Evolutionary conservation across 2,329 filamentous ascomycete species (phyloP).

Genomic region (Diaporthe citrichinensis): DNA sequence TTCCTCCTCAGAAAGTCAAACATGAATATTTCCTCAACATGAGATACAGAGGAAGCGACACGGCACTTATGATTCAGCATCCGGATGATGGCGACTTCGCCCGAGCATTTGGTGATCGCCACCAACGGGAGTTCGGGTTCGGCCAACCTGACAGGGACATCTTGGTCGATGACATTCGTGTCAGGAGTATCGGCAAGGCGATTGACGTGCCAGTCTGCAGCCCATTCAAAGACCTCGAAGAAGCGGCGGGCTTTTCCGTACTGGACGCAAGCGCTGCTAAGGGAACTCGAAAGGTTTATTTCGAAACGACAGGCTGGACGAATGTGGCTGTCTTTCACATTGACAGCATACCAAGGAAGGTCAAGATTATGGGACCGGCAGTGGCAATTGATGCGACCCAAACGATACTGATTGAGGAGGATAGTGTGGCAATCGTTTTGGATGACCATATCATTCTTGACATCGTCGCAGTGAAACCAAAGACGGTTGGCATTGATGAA

Average conservation of each 20-base stretch:
- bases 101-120: conserved; percentile 74
- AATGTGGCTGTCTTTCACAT: conserved; percentile 30
- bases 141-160: conserved; percentile 80
- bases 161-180: conserved; percentile 87
- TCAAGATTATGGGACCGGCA: conserved; percentile 29
- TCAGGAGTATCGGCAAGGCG: conserved; percentile 82
- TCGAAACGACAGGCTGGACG: conserved; percentile 22
- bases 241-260: neutral
- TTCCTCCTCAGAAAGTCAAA: conserved; percentile 77
- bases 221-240: conserved; percentile 5
- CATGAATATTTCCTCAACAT: conserved; percentile 94
- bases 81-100: conserved; percentile 80
- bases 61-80: conserved; percentile 86
- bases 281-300: conserved; percentile 23
- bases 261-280: conserved; percentile 52
- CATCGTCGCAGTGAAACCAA: conserved; percentile 46
- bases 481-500: conserved; percentile 21
- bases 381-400: conserved; percentile 36
- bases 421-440: conserved; percentile 42
- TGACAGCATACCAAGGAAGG: conserved; percentile 12
- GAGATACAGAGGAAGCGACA: conserved; percentile 88
- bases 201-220: conserved; percentile 17
- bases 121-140: conserved; percentile 36
- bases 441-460: conserved; percentile 16
- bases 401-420: conserved; percentile 36